Evolutionary conservation across 441 rosid genomes (phyloP).

Genomic region (Euphorbia schlechtendalii): DNA sequence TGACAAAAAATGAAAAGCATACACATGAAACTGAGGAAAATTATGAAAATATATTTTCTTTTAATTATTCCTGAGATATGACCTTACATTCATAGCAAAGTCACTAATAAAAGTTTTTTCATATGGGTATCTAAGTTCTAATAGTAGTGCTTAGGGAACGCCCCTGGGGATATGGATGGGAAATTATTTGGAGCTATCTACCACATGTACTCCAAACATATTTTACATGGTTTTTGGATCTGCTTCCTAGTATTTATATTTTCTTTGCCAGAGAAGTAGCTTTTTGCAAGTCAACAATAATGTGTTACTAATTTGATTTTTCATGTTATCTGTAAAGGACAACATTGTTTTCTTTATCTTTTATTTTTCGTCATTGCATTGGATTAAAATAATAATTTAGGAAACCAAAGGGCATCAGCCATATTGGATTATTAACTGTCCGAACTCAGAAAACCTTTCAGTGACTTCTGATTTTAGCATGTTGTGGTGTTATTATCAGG

Average conservation of each 20-base stretch:
- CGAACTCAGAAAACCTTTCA: background rate
- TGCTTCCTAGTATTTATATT: background rate
- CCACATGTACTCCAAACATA: background rate
- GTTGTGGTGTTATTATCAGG: background rate
- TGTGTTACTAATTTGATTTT: background rate
- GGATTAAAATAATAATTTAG: too few species aligned
- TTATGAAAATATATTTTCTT: background rate
- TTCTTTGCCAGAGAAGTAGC: background rate
- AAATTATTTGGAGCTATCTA: constrained; percentile 1
- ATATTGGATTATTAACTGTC: background rate
- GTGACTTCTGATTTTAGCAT: background rate
- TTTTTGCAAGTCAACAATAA: background rate
- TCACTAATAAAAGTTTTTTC: background rate
- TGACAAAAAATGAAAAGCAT: constrained; percentile 3
- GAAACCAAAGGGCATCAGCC: background rate
- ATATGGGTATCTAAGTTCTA: background rate
- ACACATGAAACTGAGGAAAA: background rate
- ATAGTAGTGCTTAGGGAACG: constrained; percentile 1
- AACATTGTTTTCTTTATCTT: background rate
- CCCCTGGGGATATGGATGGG: background rate
- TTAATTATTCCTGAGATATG: background rate
- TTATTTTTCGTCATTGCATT: too few species aligned
- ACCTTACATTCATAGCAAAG: background rate
- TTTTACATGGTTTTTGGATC: constrained; percentile 1
- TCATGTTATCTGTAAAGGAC: background rate